These are phyloP conservation scores for Cotoneaster glaucophyllus DNA, from an alignment of 306 rosid genomes.

Conservation along the genomic window DNA sequence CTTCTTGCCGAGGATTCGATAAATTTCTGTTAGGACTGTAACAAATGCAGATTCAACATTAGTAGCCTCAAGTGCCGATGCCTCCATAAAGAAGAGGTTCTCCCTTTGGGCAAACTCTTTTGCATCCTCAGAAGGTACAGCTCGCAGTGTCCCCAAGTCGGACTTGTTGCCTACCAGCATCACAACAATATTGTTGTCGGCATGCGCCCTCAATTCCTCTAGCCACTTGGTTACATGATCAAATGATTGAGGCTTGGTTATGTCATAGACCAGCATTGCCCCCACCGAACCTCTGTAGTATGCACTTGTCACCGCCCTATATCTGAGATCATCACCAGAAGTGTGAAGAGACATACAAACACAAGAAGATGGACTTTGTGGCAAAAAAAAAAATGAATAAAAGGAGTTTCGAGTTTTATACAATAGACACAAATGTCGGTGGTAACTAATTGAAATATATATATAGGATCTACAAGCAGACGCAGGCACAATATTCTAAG, in stretches of 20 bases:
- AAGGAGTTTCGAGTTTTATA: not conserved
- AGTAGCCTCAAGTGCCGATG: conserved; percentile 85
- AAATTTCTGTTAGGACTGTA: conserved; percentile 73
- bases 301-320: conserved; percentile 93
- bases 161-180: conserved; percentile 94
- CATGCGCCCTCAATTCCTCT: conserved; percentile 68
- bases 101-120: conserved; percentile 68
- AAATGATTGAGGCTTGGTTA: conserved; percentile 64
- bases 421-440: not conserved
- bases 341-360: conserved; percentile 10
- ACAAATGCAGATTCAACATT: conserved; percentile 83
- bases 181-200: conserved; percentile 63
- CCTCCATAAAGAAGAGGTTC: conserved; percentile 79
- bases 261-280: conserved; percentile 86
- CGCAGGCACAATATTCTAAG: not conserved
- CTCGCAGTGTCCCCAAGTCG: conserved; percentile 65
- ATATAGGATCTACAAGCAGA: not conserved
- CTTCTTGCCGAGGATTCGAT: conserved; percentile 55
- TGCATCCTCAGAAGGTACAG: conserved; percentile 65
- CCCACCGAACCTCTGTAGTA: conserved; percentile 96
- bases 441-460: not conserved
- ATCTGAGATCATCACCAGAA: conserved; percentile 44
- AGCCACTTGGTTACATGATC: conserved; percentile 78
- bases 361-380: not conserved
- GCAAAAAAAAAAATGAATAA: not conserved